phyloP scores from a whole-genome alignment of 371 early-diverging fungal species.

The Blyttiomyces sp. region DNA sequence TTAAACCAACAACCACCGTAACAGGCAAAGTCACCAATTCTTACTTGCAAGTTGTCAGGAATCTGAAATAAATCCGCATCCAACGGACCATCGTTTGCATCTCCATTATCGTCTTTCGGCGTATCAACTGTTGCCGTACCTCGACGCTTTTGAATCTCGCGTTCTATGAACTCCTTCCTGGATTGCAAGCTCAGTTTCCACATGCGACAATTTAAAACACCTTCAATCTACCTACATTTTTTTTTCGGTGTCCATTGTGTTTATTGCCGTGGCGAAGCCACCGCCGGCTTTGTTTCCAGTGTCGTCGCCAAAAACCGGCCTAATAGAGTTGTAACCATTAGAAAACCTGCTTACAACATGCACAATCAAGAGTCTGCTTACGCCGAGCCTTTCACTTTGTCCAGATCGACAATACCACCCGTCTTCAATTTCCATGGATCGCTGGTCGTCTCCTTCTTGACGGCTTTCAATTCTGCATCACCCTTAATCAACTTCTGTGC shows the following conservation, averaged over 20 bases:
- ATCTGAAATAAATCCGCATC: conserved; percentile 69
- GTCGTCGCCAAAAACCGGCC: conserved; percentile 7
- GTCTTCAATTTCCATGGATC: conserved; percentile 19
- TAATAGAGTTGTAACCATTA: background rate
- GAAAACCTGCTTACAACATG: background rate
- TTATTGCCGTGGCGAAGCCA: conserved; percentile 17
- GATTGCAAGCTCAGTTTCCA: background rate
- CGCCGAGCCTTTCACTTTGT: conserved; percentile 4
- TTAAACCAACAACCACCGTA: background rate
- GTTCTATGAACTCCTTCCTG: conserved; percentile 81
- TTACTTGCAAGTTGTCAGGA: conserved; percentile 68
- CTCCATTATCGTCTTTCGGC: background rate
- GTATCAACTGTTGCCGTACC: conserved; percentile 32
- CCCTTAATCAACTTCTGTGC: conserved; percentile 9
- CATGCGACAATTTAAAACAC: background rate
- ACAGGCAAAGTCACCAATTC: no score
- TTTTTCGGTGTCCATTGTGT: conserved; percentile 25
- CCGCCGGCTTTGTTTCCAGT: background rate
- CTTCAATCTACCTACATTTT: conserved; percentile 5
- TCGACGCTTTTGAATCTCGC: conserved; percentile 62
- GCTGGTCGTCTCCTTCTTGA: background rate
- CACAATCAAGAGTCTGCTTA: background rate
- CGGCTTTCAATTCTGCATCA: background rate
- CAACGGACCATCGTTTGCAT: conserved; percentile 28
- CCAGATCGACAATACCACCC: conserved; percentile 13